A percentile compares a stretch with the other conserved stretches of the same genome.
phyloP scores from a whole-genome alignment of 306 rosid genomes.

The Prunus salicina region DNA sequence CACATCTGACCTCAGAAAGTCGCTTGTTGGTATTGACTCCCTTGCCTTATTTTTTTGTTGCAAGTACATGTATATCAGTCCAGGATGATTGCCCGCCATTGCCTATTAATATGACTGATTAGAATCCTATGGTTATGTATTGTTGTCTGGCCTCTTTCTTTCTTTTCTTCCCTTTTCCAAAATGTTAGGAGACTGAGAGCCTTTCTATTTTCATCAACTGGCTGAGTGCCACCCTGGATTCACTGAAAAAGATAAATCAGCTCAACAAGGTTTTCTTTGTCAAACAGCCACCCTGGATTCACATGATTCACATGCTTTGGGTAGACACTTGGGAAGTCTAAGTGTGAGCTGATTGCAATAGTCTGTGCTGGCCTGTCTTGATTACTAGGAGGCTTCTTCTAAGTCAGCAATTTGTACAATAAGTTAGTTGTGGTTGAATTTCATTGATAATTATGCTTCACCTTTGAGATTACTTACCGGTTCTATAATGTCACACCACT shows the following conservation, averaged over 20 bases:
- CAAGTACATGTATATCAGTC: not conserved
- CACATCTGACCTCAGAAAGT: slow-evolving; percentile 8
- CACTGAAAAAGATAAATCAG: slow-evolving; percentile 2
- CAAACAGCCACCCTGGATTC: not conserved
- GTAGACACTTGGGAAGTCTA: not conserved
- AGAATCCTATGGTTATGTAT: not conserved
- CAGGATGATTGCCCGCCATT: not conserved
- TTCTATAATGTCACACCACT: not conserved
- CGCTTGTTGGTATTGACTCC: not conserved
- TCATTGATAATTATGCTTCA: not conserved
- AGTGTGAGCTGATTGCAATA: not conserved
- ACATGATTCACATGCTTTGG: not conserved
- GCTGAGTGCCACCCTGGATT: not conserved
- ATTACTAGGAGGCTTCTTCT: not conserved
- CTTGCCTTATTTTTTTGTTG: not conserved
- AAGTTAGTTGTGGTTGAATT: not conserved
- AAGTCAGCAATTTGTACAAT: not conserved
- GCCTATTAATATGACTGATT: not conserved
- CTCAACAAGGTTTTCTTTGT: not conserved
- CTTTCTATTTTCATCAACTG: not conserved
- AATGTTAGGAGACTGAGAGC: not conserved
- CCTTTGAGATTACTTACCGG: not conserved
- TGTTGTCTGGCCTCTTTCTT: not conserved
- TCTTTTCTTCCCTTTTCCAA: not conserved
- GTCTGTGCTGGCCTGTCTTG: not conserved